These are phyloP conservation scores for Vaccinium vitisidaea DNA, from an alignment of 148 eudicot genomes.

Conservation along the genomic window DNA sequence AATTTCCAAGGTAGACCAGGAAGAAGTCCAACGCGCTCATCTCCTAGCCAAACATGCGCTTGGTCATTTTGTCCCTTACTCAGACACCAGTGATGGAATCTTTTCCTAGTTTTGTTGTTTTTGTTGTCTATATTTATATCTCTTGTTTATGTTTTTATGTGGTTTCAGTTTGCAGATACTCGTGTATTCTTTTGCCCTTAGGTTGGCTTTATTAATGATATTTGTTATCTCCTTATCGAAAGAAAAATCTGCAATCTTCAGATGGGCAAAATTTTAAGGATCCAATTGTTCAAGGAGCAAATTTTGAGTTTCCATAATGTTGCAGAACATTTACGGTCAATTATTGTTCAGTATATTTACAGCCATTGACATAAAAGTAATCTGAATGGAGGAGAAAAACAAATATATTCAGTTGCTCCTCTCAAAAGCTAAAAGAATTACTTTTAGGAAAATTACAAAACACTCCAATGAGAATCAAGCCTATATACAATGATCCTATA, in stretches of 20 bases:
- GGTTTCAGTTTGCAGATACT: too few species aligned
- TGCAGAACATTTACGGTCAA: not conserved
- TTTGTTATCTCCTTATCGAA: too few species aligned
- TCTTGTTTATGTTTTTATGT: too few species aligned
- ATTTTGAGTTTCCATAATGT: not conserved
- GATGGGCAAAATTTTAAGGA: not conserved
- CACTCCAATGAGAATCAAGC: not conserved
- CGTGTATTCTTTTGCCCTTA: too few species aligned
- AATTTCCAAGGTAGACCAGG: too few species aligned
- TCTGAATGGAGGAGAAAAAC: not conserved
- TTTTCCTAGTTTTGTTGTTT: too few species aligned
- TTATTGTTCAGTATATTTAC: not conserved
- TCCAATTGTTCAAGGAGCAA: not conserved
- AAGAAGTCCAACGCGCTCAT: too few species aligned
- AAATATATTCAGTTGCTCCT: conserved; percentile 1
- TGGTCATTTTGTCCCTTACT: too few species aligned
- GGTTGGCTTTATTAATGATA: too few species aligned
- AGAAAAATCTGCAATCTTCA: not conserved
- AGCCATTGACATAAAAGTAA: not conserved
- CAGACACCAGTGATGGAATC: too few species aligned
- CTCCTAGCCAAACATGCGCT: too few species aligned
- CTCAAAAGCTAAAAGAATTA: not conserved
- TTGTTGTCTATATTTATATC: too few species aligned
- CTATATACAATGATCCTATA: not conserved
- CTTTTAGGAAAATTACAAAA: not conserved